Conservation (phyloP, 768 basidiomycete species). For the Suillus lakei region DNA sequence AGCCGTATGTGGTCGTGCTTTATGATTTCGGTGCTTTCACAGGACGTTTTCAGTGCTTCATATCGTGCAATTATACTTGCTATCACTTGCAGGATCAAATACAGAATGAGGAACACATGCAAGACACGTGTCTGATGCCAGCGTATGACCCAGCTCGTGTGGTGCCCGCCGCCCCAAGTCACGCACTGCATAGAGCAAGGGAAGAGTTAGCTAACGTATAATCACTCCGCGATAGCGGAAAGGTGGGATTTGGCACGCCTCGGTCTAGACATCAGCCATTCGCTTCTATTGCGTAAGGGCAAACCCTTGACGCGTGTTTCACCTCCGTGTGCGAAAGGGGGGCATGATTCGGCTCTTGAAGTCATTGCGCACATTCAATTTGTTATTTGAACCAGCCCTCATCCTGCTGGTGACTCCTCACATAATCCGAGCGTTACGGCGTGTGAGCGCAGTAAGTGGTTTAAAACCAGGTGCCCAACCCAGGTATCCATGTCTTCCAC, state of each 20-base stretch:
- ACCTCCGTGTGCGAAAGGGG: constrained; percentile 25
- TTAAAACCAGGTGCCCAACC: constrained; percentile 42
- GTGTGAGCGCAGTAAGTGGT: constrained; percentile 45
- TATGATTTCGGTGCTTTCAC: constrained; percentile 25
- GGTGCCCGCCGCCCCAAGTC: constrained; percentile 13
- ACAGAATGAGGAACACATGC: constrained; percentile 22
- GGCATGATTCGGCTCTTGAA: constrained; percentile 32
- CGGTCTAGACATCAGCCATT: constrained; percentile 11
- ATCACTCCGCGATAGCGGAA: constrained; percentile 16
- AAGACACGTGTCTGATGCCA: constrained; percentile 28
- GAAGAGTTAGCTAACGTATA: constrained; percentile 22
- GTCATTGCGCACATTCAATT: constrained; percentile 27
- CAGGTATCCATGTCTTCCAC: constrained; percentile 39
- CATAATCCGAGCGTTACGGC: constrained; percentile 41
- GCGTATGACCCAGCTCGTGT: not conserved
- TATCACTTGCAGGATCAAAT: constrained; percentile 25
- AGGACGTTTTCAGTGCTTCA: constrained; percentile 36
- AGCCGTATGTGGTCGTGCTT: constrained; percentile 35
- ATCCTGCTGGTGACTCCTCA: constrained; percentile 36
- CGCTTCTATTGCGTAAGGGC: constrained; percentile 24
- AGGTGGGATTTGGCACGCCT: constrained; percentile 13
- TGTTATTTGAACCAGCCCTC: constrained; percentile 32
- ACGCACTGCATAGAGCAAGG: constrained; percentile 14
- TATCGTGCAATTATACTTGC: constrained; percentile 30
- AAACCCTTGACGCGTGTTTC: constrained; percentile 33